Conservation (phyloP, 805 yeast species). For the Suhomyces faveliae region DNA sequence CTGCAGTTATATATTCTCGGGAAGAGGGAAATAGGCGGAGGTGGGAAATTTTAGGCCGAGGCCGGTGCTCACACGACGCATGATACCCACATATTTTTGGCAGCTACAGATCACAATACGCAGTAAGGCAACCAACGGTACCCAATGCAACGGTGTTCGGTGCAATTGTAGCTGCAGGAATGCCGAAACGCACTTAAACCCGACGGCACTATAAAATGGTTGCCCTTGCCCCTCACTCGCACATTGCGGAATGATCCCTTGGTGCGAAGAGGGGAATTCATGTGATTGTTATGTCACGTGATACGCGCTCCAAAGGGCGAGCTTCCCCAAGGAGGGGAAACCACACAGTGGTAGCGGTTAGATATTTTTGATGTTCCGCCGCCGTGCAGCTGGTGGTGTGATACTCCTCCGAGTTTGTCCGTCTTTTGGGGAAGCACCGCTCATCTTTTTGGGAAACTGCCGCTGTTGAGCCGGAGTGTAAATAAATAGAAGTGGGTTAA, state of each 20-base stretch:
- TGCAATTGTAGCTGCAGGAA: background rate
- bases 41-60: background rate
- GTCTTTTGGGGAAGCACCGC: too few species aligned
- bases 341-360: too few species aligned
- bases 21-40: background rate
- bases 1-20: background rate
- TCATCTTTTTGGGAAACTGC: too few species aligned
- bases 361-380: too few species aligned
- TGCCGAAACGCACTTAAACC: background rate
- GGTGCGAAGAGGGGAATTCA: background rate
- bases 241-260: background rate
- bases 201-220: background rate
- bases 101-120: background rate
- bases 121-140: background rate
- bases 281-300: background rate
- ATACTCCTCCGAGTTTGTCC: too few species aligned
- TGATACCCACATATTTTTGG: background rate
- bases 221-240: background rate
- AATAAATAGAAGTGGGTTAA: too few species aligned
- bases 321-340: too few species aligned
- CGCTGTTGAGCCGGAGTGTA: too few species aligned
- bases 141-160: background rate
- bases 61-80: conserved; percentile 1
- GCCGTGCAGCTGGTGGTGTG: too few species aligned
- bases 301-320: too few species aligned